phyloP scores from a whole-genome alignment of 352 stramenopile species.

The Phytophthora megakarya region DNA sequence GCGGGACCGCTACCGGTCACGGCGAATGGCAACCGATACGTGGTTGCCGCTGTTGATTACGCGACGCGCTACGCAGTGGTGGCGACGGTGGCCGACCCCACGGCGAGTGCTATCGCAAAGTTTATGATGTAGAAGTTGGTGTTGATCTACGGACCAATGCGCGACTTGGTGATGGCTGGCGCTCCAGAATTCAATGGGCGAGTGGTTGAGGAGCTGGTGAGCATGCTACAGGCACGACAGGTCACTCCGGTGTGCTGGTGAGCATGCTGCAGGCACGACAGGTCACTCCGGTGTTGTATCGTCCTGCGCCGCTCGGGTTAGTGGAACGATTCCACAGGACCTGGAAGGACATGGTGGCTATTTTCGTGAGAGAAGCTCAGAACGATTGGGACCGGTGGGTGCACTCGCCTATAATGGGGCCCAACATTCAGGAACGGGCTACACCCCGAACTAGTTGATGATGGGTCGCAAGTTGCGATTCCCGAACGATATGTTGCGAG shows the following conservation, averaged over 20 bases:
- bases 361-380: slow-evolving; percentile 1
- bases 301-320: not conserved
- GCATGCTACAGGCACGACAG: not conserved
- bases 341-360: no score
- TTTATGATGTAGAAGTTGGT: slow-evolving; percentile 3
- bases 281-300: slow-evolving; percentile 3
- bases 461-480: slow-evolving; percentile 4
- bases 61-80: not conserved
- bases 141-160: slow-evolving; percentile 1
- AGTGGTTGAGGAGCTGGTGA: no score
- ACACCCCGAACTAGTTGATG: slow-evolving; percentile 14
- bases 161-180: slow-evolving; percentile 3
- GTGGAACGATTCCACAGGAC: slow-evolving; percentile 7
- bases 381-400: slow-evolving; percentile 10
- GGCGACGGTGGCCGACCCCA: not conserved
- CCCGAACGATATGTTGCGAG: slow-evolving; percentile 5
- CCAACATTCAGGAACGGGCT: not conserved
- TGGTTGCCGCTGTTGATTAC: not conserved
- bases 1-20: not conserved
- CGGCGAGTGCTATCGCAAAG: not conserved
- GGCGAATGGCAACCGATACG: not conserved
- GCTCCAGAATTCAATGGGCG: slow-evolving; percentile 8
- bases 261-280: slow-evolving; percentile 2
- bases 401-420: slow-evolving; percentile 11
- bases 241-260: slow-evolving; percentile 1